phyloP scores from a whole-genome alignment of 352 stramenopile species.

The Phytopythium chamaehyphon region DNA sequence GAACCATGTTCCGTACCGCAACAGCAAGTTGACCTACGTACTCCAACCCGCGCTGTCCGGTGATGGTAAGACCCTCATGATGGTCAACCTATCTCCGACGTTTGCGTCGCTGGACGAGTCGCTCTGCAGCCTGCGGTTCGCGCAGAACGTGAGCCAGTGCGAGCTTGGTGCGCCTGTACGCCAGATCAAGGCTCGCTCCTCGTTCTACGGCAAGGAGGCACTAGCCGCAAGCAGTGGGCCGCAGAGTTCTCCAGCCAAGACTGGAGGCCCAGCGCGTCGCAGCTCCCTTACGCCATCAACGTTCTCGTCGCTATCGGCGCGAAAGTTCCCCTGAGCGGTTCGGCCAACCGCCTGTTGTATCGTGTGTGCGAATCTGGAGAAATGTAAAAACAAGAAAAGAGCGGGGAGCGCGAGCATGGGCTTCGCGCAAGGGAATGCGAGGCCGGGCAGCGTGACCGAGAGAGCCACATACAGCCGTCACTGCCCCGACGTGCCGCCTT shows the following conservation, averaged over 20 bases:
- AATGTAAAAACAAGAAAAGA: conserved; percentile 8
- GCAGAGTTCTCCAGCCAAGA: conserved; percentile 21
- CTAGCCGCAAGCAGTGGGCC: background rate
- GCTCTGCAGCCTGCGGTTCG: conserved; percentile 98
- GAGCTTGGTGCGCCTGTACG: conserved; percentile 94
- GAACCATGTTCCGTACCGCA: conserved; percentile 96
- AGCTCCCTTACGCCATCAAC: conserved; percentile 32
- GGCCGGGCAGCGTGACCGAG: background rate
- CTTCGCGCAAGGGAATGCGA: conserved; percentile 6
- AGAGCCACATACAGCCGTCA: no score
- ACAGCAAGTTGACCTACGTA: conserved; percentile 99
- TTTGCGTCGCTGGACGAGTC: conserved; percentile 94
- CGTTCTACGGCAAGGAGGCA: conserved; percentile 10
- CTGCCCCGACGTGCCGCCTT: no score
- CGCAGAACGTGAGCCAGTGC: conserved; percentile 95
- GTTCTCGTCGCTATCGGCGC: conserved; percentile 8
- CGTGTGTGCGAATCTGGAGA: background rate
- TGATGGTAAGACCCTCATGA: conserved; percentile 99
- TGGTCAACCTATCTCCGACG: conserved; percentile 98
- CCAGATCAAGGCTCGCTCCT: conserved; percentile 67
- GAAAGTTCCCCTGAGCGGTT: conserved; percentile 7
- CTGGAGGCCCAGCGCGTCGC: conserved; percentile 16
- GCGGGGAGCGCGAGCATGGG: background rate
- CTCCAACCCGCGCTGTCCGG: conserved; percentile 98
- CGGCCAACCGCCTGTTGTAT: background rate